Evolutionary conservation across 2,329 filamentous ascomycete species (phyloP).

Genomic region (Pseudocercospora macadamiae): DNA sequence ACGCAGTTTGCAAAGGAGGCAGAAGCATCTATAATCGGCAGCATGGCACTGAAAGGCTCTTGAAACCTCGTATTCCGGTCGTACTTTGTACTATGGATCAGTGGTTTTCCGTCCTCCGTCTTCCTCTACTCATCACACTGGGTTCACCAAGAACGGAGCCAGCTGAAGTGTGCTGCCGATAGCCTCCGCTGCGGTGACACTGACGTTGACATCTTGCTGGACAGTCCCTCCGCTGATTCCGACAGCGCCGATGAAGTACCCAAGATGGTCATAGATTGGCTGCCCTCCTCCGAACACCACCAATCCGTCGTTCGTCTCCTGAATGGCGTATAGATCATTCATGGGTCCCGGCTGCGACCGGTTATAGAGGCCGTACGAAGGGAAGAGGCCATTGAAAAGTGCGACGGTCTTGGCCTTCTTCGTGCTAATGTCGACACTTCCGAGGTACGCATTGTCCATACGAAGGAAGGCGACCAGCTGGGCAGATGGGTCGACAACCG

Average conservation of each 20-base stretch:
- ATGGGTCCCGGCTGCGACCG: conserved; percentile 29
- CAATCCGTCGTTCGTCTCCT: conserved; percentile 35
- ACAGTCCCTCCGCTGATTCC: conserved; percentile 36
- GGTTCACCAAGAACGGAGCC: neutral
- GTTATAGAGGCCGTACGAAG: conserved; percentile 31
- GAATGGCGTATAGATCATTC: conserved; percentile 28
- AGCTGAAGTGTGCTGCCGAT: conserved; percentile 4
- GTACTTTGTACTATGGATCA: no score
- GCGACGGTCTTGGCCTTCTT: conserved; percentile 36
- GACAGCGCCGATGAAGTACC: conserved; percentile 34
- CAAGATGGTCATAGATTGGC: conserved; percentile 31
- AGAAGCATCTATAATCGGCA: conserved; percentile 71
- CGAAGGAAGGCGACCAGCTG: conserved; percentile 36
- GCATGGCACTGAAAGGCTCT: conserved; percentile 75
- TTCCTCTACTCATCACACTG: neutral
- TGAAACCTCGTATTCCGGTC: conserved; percentile 31
- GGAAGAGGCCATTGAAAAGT: conserved; percentile 35
- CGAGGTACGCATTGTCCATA: conserved; percentile 37
- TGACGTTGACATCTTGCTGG: conserved; percentile 28
- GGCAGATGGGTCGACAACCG: conserved; percentile 34
- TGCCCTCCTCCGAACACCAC: conserved; percentile 36
- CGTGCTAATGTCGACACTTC: conserved; percentile 34
- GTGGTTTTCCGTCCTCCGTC: no score
- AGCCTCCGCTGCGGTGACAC: conserved; percentile 11
- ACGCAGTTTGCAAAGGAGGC: conserved; percentile 49